These are phyloP conservation scores for Guadua angustifolia DNA, from an alignment of 176 grass and related monocot genomes.

Conservation along the genomic window DNA sequence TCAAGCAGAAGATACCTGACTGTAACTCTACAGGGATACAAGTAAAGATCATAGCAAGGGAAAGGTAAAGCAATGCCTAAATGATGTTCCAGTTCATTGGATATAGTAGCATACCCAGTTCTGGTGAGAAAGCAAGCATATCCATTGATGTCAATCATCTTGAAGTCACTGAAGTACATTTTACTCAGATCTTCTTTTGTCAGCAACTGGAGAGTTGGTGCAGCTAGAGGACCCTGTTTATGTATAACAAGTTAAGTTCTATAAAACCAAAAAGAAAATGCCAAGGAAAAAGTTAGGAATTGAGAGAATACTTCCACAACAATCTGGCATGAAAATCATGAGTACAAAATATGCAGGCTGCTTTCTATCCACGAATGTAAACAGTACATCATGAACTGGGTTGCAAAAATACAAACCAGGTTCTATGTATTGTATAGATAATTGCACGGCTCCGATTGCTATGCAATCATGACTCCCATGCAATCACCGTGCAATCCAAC, in stretches of 20 bases:
- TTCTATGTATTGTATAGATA: background rate
- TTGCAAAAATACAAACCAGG: background rate
- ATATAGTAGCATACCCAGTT: constrained; percentile 93
- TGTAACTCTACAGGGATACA: too few relatives aligned
- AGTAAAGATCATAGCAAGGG: too few relatives aligned
- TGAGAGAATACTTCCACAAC: background rate
- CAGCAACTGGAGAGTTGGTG: constrained; percentile 76
- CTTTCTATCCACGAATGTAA: background rate
- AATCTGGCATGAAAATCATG: background rate
- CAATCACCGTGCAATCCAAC: too few relatives aligned
- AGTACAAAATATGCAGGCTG: too few relatives aligned
- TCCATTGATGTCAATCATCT: constrained; percentile 85
- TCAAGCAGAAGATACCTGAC: too few relatives aligned
- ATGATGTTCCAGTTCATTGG: too few relatives aligned
- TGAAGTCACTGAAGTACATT: constrained; percentile 92
- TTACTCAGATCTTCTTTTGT: constrained; percentile 95
- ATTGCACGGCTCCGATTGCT: too few relatives aligned
- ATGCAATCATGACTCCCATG: too few relatives aligned
- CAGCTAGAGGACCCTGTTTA: constrained; percentile 83
- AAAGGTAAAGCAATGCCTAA: too few relatives aligned
- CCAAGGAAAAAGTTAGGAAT: background rate
- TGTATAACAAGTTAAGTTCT: constrained; percentile 18
- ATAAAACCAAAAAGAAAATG: background rate
- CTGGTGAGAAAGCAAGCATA: constrained; percentile 84
- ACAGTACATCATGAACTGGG: background rate